A percentile compares a stretch with the other conserved stretches of the same genome.
phyloP scores from a whole-genome alignment of 192 early-diverging fungal species.

The Backusella westeae region DNA sequence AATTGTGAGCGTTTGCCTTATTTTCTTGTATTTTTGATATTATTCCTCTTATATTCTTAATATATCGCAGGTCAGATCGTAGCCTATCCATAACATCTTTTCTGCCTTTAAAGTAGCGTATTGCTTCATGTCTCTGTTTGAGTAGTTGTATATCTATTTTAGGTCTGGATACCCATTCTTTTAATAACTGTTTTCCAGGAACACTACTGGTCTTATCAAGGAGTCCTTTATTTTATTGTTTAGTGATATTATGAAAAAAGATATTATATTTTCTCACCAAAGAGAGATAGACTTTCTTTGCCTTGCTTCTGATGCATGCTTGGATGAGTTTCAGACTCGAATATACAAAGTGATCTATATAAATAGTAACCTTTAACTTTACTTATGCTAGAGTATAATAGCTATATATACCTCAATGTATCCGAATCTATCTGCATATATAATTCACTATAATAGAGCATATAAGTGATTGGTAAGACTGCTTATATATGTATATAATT shows the following conservation, averaged over 20 bases:
- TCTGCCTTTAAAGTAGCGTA: conserved; percentile 53
- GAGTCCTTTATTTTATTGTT: conserved; percentile 43
- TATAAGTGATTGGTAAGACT: not conserved
- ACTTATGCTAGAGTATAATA: not conserved
- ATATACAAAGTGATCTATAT: conserved; percentile 77
- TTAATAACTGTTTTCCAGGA: conserved; percentile 53
- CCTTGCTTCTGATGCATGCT: conserved; percentile 67
- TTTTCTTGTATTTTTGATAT: conserved; percentile 44
- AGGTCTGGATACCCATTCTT: conserved; percentile 71
- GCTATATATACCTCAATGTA: conserved; percentile 47
- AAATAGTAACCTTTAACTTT: not conserved
- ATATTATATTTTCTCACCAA: conserved; percentile 44
- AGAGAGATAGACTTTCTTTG: conserved; percentile 73
- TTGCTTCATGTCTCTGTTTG: conserved; percentile 49
- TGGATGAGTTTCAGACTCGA: conserved; percentile 76
- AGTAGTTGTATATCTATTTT: conserved; percentile 47
- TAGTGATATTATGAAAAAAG: not conserved
- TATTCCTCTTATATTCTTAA: conserved; percentile 28
- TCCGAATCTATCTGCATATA: conserved; percentile 61
- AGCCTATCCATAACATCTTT: conserved; percentile 12
- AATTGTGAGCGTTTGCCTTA: conserved; percentile 47
- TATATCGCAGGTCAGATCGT: conserved; percentile 36
- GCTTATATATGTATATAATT: conserved; percentile 23
- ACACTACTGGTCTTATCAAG: conserved; percentile 61
- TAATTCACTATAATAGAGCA: conserved; percentile 28